Conservation (phyloP, 768 basidiomycete genomes). For the Auricularia auricula-judae region DNA sequence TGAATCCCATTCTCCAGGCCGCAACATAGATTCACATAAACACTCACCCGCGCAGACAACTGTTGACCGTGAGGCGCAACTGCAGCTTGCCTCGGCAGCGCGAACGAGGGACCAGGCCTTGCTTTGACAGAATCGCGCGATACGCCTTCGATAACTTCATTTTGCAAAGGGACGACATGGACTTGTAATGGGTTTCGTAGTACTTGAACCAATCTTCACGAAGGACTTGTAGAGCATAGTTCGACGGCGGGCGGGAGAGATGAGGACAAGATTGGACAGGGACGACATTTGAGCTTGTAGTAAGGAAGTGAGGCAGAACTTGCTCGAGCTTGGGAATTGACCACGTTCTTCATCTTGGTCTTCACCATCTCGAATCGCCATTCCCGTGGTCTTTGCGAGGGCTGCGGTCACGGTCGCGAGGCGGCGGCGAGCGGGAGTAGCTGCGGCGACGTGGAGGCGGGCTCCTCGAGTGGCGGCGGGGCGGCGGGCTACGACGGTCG, state of each 20-base stretch:
- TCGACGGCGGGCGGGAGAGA: too few species aligned
- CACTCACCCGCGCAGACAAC: neutral
- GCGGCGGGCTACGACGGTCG: conserved; percentile 2
- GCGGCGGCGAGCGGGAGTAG: neutral
- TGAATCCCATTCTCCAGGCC: too few species aligned
- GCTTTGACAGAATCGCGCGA: too few species aligned
- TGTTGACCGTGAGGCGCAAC: too few species aligned
- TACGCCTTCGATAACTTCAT: too few species aligned
- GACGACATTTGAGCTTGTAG: too few species aligned
- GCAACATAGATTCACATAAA: neutral
- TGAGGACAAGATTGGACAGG: too few species aligned
- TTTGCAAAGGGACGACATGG: too few species aligned
- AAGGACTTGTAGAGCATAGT: too few species aligned
- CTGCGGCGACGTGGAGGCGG: neutral
- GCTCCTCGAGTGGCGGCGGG: conserved; percentile 2
- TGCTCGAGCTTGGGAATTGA: neutral
- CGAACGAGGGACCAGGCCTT: too few species aligned
- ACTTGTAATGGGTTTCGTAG: too few species aligned
- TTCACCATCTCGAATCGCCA: neutral
- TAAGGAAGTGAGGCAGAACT: neutral
- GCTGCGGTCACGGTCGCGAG: conserved; percentile 5
- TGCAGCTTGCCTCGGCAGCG: neutral
- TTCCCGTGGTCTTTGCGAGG: conserved; percentile 4
- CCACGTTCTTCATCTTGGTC: neutral
- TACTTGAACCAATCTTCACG: too few species aligned